Conservation (phyloP, 2,329 filamentous ascomycete species). For the Coniochaeta prunicola region DNA sequence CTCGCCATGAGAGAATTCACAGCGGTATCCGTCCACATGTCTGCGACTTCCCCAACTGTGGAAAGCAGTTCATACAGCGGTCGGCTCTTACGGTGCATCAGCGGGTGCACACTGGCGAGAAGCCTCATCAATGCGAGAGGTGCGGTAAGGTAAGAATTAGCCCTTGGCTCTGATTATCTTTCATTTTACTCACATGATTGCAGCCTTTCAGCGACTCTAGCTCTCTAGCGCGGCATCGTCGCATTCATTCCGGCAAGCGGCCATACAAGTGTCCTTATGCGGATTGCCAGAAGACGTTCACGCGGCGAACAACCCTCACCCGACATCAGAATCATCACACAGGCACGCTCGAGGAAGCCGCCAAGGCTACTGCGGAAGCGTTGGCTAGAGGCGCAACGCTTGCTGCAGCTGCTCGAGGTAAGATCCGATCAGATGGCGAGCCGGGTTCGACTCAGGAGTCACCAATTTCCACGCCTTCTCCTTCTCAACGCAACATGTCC, state of each 20-base stretch:
- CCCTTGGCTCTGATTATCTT: background rate
- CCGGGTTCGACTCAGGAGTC: constrained; percentile 66
- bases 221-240: constrained; percentile 83
- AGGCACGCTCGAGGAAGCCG: constrained; percentile 89
- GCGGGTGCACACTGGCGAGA: constrained; percentile 94
- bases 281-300: constrained; percentile 98
- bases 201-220: constrained; percentile 96
- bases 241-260: constrained; percentile 91
- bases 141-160: constrained; percentile 74
- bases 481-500: constrained; percentile 69
- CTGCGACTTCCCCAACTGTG: constrained; percentile 81
- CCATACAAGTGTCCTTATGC: constrained; percentile 97
- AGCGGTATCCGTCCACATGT: constrained; percentile 85
- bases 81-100: constrained; percentile 93
- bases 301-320: constrained; percentile 86
- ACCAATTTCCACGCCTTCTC: constrained; percentile 74
- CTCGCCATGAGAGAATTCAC: constrained; percentile 94
- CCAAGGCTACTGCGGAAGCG: constrained; percentile 79
- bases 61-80: constrained; percentile 95
- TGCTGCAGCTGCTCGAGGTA: constrained; percentile 22
- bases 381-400: constrained; percentile 49
- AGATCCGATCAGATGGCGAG: constrained; percentile 60
- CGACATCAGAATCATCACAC: constrained; percentile 95
- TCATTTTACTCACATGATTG: constrained; percentile 14
- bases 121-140: constrained; percentile 94